A percentile compares a stretch with the other conserved stretches of the same genome.
Conservation (phyloP, 148 eudicot genomes). For the Rhododendron simsii region DNA sequence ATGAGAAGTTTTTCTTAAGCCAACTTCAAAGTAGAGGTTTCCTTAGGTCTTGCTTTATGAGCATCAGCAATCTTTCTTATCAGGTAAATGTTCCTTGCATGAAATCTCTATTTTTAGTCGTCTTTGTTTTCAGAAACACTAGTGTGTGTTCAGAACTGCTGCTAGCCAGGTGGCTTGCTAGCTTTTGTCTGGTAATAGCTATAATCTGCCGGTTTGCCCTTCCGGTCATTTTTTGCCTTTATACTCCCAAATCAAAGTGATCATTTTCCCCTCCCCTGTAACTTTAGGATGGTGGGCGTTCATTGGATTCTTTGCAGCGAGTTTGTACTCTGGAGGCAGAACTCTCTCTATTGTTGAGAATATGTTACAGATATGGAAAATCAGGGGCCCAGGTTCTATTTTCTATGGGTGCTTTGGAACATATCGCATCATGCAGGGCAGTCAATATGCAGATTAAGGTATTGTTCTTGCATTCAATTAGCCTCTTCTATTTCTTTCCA, state of each 20-base stretch:
- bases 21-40: conserved; percentile 98
- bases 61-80: conserved; percentile 69
- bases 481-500: conserved; percentile 7
- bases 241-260: not conserved
- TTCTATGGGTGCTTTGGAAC: conserved; percentile 84
- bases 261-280: not conserved
- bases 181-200: not conserved
- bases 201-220: not conserved
- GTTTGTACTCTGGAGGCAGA: conserved; percentile 90
- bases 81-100: conserved; percentile 44
- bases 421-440: conserved; percentile 81
- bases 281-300: conserved; percentile 63
- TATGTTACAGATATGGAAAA: conserved; percentile 83
- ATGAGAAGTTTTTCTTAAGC: conserved; percentile 81
- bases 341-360: conserved; percentile 77
- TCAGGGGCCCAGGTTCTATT: conserved; percentile 81
- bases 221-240: not conserved
- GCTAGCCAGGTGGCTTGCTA: not conserved
- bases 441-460: conserved; percentile 73
- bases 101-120: not conserved
- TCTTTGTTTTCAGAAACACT: not conserved
- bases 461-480: conserved; percentile 2
- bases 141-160: not conserved
- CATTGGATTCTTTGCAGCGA: conserved; percentile 78
- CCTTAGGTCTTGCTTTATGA: conserved; percentile 81